Percentiles rank a stretch among this genome's conserved stretches.
Conservation (phyloP, 495 filamentous ascomycete species). For the Penicillium taxi region DNA sequence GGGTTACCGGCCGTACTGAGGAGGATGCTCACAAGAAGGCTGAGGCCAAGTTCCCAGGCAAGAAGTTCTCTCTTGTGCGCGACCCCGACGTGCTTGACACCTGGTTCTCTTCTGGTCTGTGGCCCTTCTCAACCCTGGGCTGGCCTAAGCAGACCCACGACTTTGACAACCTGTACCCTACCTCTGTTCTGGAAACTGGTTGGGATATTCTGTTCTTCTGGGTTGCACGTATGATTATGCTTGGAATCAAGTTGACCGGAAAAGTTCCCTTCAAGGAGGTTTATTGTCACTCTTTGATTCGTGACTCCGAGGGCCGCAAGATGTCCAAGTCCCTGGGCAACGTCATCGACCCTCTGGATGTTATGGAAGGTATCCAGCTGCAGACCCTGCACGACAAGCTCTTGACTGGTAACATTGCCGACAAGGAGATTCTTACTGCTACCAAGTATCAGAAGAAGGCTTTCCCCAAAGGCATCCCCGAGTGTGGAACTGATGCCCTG, state of each 20-base stretch:
- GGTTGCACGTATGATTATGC: conserved; percentile 79
- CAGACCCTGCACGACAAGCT: conserved; percentile 64
- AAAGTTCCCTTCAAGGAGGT: conserved; percentile 72
- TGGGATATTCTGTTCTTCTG: conserved; percentile 89
- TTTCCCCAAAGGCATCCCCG: conserved; percentile 74
- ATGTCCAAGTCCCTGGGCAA: conserved; percentile 84
- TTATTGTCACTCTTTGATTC: conserved; percentile 68
- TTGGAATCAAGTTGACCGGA: conserved; percentile 67
- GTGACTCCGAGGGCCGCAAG: conserved; percentile 72
- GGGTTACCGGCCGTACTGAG: conserved; percentile 61
- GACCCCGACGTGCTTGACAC: conserved; percentile 76
- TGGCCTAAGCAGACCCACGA: conserved; percentile 66
- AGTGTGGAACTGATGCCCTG: conserved; percentile 80
- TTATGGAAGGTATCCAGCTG: conserved; percentile 65
- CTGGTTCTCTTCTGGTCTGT: conserved; percentile 75
- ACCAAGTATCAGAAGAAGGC: conserved; percentile 72
- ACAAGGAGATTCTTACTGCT: conserved; percentile 63
- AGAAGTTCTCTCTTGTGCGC: conserved; percentile 56
- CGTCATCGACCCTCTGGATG: conserved; percentile 73
- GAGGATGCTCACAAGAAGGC: conserved; percentile 59
- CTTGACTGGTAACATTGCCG: conserved; percentile 59
- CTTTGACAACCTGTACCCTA: conserved; percentile 63
- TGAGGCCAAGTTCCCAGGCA: conserved; percentile 56
- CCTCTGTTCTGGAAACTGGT: conserved; percentile 67
- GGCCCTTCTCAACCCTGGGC: conserved; percentile 77